Base-by-base conservation (phyloP, 768 basidiomycete species). In the Pisolithus tinctorius region DNA sequence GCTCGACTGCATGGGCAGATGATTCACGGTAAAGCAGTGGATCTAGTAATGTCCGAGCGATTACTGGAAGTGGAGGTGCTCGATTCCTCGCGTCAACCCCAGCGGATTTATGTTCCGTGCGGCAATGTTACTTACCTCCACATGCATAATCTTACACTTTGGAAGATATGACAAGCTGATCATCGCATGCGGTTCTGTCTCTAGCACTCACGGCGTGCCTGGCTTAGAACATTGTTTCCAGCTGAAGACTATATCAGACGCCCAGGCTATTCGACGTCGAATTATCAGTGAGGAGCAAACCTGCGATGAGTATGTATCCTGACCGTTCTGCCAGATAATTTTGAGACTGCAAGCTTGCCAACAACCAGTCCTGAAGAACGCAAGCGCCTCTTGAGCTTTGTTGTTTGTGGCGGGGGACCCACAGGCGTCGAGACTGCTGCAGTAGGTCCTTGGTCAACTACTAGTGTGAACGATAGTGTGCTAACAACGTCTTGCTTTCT, bases 341-440 rank as follows among this genome's bases (percentile, higher is more conserved):
- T 98, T 56, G 95, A 98, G 69, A 73, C 75, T 6, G 94, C 95
- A 17, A 83, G 88, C 55, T 70, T 96, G 39, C 96, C 96, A 1
- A 92, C 86, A 1, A 94, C 91, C 2, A 77, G 83, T 1, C 81
- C 84, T 0, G 91, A 89, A 62, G 93, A 98, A 54, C 83, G 94
- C 43, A 86, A 83, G 65, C 82, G 84, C 31, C 71, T 97, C 1
- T 75, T 97, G 6, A 93, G 87, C 59, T 98, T 98, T 59, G 92
- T 96, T 27, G 78, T 96, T 9, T 96, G 92, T 56, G 96, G 94
- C 47, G 96, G 95, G 40, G 96, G 94, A 6, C 94, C 92, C 1
- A 95, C 92, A 4, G 94, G 93, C 50, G 89, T 97, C 6, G 94
- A 98, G 69, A 88, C 93, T 23, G 93, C 93, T 42, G 92, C 92